Percentiles rank a stretch among this genome's conserved stretches.
phyloP scores from a whole-genome alignment of 2,329 filamentous ascomycete species.

The Apiospora kogelbergensis region DNA sequence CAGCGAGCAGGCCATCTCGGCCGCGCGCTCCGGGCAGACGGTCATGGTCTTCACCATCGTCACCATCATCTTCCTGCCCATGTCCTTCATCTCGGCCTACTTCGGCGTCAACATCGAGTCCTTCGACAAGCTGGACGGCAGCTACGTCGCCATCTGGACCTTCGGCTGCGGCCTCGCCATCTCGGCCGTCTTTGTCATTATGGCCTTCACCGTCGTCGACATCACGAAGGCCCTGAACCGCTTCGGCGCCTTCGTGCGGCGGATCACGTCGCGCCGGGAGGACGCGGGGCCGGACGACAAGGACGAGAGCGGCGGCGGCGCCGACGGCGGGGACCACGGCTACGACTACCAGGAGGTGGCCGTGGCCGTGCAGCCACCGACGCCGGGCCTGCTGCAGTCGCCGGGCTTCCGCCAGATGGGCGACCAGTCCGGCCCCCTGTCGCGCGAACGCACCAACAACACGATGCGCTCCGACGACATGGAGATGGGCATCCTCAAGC shows the following conservation, averaged over 20 bases:
- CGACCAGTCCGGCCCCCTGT: background rate
- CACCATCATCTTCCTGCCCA: slow-evolving; percentile 88
- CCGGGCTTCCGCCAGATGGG: background rate
- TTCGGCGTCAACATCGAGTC: slow-evolving; percentile 57
- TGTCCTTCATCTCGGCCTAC: slow-evolving; percentile 86
- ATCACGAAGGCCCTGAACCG: slow-evolving; percentile 25
- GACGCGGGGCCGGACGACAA: background rate
- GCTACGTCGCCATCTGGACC: slow-evolving; percentile 54
- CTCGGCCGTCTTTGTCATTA: slow-evolving; percentile 36
- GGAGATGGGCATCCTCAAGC: slow-evolving; percentile 12
- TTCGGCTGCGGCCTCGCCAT: slow-evolving; percentile 44
- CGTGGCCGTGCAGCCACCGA: slow-evolving; percentile 4
- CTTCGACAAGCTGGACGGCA: slow-evolving; percentile 46
- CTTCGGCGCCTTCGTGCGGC: slow-evolving; percentile 7
- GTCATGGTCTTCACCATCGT: slow-evolving; percentile 68
- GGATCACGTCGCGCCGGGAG: background rate
- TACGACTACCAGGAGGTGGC: slow-evolving; percentile 1
- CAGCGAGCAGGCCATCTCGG: slow-evolving; percentile 60
- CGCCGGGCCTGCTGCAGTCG: background rate
- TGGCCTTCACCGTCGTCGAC: slow-evolving; percentile 38
- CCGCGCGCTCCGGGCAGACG: slow-evolving; percentile 49
- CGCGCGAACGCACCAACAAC: slow-evolving; percentile 12
- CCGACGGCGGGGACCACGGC: background rate
- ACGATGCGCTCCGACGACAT: slow-evolving; percentile 12
- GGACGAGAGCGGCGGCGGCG: background rate